These are phyloP conservation scores for Chaetomiaceae sp. DNA, from an alignment of 2,329 filamentous ascomycete genomes.

Conservation along the genomic window DNA sequence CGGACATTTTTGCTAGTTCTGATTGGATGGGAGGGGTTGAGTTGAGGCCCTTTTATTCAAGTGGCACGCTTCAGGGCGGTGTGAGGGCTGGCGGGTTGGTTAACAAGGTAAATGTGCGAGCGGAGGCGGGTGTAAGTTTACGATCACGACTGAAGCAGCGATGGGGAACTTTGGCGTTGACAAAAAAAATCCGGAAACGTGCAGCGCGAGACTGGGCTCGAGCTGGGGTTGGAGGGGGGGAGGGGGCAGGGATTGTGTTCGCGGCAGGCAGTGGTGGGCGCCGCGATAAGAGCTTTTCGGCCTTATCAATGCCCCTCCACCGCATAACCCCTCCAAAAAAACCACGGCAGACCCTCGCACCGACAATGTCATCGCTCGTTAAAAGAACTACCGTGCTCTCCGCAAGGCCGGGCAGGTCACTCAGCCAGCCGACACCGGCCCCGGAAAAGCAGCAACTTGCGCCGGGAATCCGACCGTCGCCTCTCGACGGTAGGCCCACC, in stretches of 20 bases:
- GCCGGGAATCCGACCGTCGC: constrained; percentile 70
- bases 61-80: too few species aligned
- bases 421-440: constrained; percentile 24
- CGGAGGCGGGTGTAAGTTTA: neutral
- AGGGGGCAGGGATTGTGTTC: neutral
- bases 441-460: constrained; percentile 37
- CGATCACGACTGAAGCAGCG: neutral
- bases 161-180: neutral
- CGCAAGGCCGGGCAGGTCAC: constrained; percentile 30
- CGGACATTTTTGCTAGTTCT: constrained; percentile 36
- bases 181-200: constrained; percentile 20
- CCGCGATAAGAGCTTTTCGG: constrained; percentile 12
- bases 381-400: constrained; percentile 54
- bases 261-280: constrained; percentile 3
- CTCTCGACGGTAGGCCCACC: constrained; percentile 78
- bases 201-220: too few species aligned
- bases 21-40: neutral
- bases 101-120: neutral
- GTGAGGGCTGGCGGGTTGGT: neutral
- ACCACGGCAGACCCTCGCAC: neutral
- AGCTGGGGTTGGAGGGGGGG: too few species aligned
- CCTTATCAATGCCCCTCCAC: constrained; percentile 20
- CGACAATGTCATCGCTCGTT: constrained; percentile 44
- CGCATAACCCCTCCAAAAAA: constrained; percentile 17
- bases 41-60: too few species aligned